Evolutionary conservation across 2,329 filamentous ascomycete species (phyloP).

Genomic region (Albifimbria verrucaria): DNA sequence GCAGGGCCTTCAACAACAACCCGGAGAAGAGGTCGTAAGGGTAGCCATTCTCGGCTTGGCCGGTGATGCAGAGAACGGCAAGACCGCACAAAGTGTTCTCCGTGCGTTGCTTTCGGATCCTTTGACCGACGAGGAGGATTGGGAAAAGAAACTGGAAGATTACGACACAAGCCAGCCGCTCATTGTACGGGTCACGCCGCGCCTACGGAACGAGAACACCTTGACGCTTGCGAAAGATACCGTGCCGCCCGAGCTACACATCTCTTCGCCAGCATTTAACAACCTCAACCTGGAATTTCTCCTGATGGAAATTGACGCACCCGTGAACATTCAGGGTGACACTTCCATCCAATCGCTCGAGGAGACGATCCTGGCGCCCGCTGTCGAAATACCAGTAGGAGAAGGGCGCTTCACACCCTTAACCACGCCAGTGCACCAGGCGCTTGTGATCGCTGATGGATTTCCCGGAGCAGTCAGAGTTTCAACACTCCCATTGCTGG

Average conservation of each 20-base stretch:
- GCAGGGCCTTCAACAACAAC: conserved; percentile 55
- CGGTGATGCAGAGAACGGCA: conserved; percentile 32
- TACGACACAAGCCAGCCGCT: conserved; percentile 54
- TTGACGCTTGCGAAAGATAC: conserved; percentile 25
- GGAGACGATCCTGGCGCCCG: conserved; percentile 72
- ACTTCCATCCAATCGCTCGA: conserved; percentile 41
- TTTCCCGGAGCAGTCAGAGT: conserved; percentile 62
- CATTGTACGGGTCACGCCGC: conserved; percentile 53
- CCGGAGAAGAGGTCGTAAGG: conserved; percentile 55
- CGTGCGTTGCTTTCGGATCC: conserved; percentile 70
- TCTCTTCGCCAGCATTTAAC: conserved; percentile 61
- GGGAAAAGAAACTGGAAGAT: conserved; percentile 61
- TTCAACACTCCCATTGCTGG: conserved; percentile 37
- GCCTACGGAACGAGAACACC: conserved; percentile 22
- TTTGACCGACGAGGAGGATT: conserved; percentile 56
- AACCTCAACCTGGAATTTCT: conserved; percentile 63
- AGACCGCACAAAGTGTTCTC: conserved; percentile 61
- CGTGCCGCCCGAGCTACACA: conserved; percentile 54
- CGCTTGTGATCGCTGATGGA: conserved; percentile 71
- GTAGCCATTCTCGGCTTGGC: conserved; percentile 54
- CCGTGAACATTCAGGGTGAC: conserved; percentile 28
- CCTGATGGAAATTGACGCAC: conserved; percentile 46
- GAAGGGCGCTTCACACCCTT: conserved; percentile 64
- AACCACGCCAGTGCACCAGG: conserved; percentile 80
- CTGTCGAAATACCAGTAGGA: conserved; percentile 65